Evolutionary conservation across 2,329 filamentous ascomycete genomes (phyloP), one percentile per base, ranked within the genome.

Genomic region (Penicillium sp.): DNA sequence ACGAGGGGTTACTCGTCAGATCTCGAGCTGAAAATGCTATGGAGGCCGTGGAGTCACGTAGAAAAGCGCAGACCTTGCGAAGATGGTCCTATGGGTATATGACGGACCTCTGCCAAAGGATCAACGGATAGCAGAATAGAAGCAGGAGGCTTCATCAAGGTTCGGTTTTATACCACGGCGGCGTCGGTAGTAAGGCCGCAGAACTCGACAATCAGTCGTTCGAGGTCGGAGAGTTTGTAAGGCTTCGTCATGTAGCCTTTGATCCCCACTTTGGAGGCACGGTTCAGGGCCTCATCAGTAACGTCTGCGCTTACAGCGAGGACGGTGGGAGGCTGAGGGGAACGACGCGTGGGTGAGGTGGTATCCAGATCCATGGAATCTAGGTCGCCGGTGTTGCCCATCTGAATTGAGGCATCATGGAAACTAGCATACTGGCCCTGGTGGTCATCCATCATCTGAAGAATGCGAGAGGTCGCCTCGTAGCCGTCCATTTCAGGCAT

Each of bases 401-500:
- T 48, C 25, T 51, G 28, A 27, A 50, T 44, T 41, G 41, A 48
- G 45, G 35, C 47, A 50, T 44, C 44, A 14, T 47, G 41, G 35
- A 50, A 58, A 47, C 51, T 40, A 48, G 54, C 33, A 43, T 60
- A 16, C 41, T 64, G 61, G 25, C 61, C 53, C 18, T 64, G 63
- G 35, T 72, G 64, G 41, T 73, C 66, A 38, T 72, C 69, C n/a
- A 75, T 66, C 74, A 85, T 78, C 22, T 74, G 70, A 10, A 87
- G 69, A 39, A 89, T 89, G 42, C 76, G 74, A 60, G 81, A 77
- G 0, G 86, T 82, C 2, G 86, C 86, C 63, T 88, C 81, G 57
- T 87, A 89, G 1, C 86, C 86, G 63, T 89, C 86, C 76, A 89
- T 84, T 57, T 84, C 76, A 0, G 86, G 86, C 85, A 89, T 89